A percentile compares a stretch with the other conserved stretches of the same genome.
phyloP scores from a whole-genome alignment of 257 asterid genomes.

The Solanum lycopersicoides region DNA sequence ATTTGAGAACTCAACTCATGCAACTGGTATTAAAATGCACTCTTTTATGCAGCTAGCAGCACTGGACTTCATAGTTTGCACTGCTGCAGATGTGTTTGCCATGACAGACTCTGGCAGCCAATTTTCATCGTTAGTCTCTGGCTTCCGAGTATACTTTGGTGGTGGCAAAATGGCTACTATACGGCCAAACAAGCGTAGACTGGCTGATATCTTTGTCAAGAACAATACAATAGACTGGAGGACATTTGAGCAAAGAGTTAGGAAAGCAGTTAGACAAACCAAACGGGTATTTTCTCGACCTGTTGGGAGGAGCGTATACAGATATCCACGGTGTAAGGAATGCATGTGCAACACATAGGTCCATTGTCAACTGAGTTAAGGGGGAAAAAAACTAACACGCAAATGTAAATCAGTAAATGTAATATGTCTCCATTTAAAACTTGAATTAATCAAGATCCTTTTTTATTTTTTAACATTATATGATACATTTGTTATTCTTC shows the following conservation, averaged over 20 bases:
- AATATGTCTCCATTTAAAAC: not conserved
- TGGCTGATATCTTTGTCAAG: conserved; percentile 82
- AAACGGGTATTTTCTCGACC: conserved; percentile 92
- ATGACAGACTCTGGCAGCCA: conserved; percentile 99
- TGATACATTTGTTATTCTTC: not conserved
- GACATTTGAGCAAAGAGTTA: conserved; percentile 77
- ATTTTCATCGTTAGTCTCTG: conserved; percentile 84
- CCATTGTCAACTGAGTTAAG: not conserved
- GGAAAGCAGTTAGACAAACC: conserved; percentile 89
- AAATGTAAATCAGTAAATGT: not conserved
- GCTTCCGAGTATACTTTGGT: conserved; percentile 81
- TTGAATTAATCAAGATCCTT: not conserved
- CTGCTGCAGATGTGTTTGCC: conserved; percentile 85
- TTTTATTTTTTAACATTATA: not conserved
- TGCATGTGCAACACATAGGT: conserved; percentile 63
- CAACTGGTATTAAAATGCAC: not conserved
- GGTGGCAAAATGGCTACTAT: conserved; percentile 88
- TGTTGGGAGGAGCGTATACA: conserved; percentile 79
- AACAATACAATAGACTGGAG: conserved; percentile 92
- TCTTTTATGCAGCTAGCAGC: conserved; percentile 77
- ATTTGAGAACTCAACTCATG: not conserved
- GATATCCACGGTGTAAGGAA: conserved; percentile 77
- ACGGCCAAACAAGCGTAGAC: conserved; percentile 92
- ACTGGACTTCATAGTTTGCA: conserved; percentile 84
- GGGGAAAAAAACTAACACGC: not conserved